phyloP scores from a whole-genome alignment of 2,329 filamentous ascomycete species.

The Laburnicola sp. region DNA sequence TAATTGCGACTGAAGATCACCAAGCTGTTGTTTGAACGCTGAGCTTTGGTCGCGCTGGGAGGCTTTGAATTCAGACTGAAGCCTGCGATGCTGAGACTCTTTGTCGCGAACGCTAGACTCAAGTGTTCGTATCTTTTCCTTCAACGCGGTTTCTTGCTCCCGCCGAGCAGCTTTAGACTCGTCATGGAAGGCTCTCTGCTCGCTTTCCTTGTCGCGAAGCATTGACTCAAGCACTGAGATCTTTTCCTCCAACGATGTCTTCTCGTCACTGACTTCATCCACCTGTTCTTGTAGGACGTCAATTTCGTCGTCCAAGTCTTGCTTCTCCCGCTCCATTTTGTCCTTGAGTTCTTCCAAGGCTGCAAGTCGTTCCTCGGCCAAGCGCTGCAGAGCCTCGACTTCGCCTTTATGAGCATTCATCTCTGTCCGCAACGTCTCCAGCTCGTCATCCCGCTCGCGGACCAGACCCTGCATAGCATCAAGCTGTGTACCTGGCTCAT shows the following conservation, averaged over 20 bases:
- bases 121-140: constrained; percentile 55
- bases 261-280: constrained; percentile 52
- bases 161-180: constrained; percentile 61
- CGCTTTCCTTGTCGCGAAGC: constrained; percentile 44
- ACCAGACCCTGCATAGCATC: constrained; percentile 49
- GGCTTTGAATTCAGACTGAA: constrained; percentile 15
- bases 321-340: constrained; percentile 48
- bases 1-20: constrained; percentile 21
- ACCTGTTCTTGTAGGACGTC: constrained; percentile 50
- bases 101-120: constrained; percentile 31
- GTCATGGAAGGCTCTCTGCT: constrained; percentile 22
- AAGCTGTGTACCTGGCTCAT: constrained; percentile 46
- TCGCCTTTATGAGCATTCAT: constrained; percentile 38
- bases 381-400: constrained; percentile 36
- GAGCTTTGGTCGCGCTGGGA: constrained; percentile 12
- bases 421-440: constrained; percentile 58
- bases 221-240: constrained; percentile 47
- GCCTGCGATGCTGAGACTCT: constrained; percentile 12
- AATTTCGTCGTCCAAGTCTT: constrained; percentile 62
- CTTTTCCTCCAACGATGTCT: constrained; percentile 63
- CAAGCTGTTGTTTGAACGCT: constrained; percentile 18
- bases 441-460: constrained; percentile 51
- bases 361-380: constrained; percentile 41
- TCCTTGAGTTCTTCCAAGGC: constrained; percentile 58
- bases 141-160: constrained; percentile 46